Evolutionary conservation across 257 asterid species (phyloP).

Genomic region (Jacaranda mimosifolia): DNA sequence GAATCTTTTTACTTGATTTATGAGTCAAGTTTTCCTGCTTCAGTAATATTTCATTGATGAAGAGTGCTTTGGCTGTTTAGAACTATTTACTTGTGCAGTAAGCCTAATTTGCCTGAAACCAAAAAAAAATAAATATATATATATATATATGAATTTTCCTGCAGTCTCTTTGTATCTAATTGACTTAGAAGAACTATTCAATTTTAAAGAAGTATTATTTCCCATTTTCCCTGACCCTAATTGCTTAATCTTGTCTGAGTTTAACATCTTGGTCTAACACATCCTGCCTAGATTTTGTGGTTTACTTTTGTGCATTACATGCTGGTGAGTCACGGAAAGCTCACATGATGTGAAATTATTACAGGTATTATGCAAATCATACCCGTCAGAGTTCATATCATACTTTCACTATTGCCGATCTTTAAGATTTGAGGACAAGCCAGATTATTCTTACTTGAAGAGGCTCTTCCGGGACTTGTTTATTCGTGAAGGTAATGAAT

Average conservation of each 20-base stretch:
- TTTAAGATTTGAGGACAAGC: conserved; percentile 91
- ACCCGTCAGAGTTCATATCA: conserved; percentile 88
- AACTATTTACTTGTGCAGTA: background rate
- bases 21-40: conserved; percentile 11
- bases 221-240: conserved; percentile 3
- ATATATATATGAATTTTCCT: background rate
- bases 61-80: conserved; percentile 5
- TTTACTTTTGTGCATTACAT: conserved; percentile 11
- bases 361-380: conserved; percentile 86
- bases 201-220: background rate
- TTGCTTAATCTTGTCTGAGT: conserved; percentile 16
- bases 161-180: background rate
- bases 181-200: conserved; percentile 20
- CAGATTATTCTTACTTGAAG: conserved; percentile 90
- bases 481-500: conserved; percentile 81
- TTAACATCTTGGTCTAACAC: background rate
- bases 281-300: conserved; percentile 16
- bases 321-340: conserved; percentile 24
- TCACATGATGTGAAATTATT: conserved; percentile 21
- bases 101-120: conserved; percentile 4
- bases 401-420: conserved; percentile 94
- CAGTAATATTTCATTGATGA: background rate
- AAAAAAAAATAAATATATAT: background rate
- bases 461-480: conserved; percentile 91
- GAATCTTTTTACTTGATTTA: conserved; percentile 18